Conservation (phyloP, 805 yeast genomes). For the Metschnikowia picachoensis region DNA sequence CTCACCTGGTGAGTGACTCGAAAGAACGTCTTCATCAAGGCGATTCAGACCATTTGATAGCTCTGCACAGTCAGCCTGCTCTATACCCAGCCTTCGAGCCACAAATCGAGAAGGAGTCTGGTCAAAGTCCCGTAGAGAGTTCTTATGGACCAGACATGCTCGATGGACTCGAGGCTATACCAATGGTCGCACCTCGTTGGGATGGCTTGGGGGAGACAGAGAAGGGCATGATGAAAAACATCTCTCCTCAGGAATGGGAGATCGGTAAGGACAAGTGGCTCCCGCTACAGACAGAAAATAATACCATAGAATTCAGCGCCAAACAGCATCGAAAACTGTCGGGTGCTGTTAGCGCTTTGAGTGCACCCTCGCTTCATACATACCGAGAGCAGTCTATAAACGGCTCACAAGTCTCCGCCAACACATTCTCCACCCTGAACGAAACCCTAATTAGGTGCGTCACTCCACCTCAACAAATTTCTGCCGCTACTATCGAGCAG, state of each 20-base stretch:
- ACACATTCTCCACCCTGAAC: constrained; percentile 10
- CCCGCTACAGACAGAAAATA: constrained; percentile 20
- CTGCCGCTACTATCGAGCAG: not conserved
- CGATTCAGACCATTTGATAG: no score
- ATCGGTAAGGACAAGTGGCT: constrained; percentile 23
- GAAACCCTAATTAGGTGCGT: constrained; percentile 12
- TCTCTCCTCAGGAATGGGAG: constrained; percentile 35
- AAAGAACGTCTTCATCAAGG: no score
- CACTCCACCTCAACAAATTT: constrained; percentile 13
- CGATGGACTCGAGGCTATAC: constrained; percentile 15
- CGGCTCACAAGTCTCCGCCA: constrained; percentile 3
- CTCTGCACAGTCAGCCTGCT: not conserved
- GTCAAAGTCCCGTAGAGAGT: not conserved
- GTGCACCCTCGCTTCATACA: constrained; percentile 41
- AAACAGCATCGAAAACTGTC: constrained; percentile 19
- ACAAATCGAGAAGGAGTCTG: not conserved
- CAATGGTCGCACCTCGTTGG: constrained; percentile 6
- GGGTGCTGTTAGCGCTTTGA: constrained; percentile 25
- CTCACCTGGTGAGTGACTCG: no score
- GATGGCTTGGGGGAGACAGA: not conserved
- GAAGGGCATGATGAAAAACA: constrained; percentile 10
- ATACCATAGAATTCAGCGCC: constrained; percentile 28
- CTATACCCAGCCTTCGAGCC: not conserved
- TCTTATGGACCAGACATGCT: not conserved
- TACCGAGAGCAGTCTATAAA: constrained; percentile 21